Base-by-base conservation (phyloP, 345 rosid species). In the Citrus cavaleriei region DNA sequence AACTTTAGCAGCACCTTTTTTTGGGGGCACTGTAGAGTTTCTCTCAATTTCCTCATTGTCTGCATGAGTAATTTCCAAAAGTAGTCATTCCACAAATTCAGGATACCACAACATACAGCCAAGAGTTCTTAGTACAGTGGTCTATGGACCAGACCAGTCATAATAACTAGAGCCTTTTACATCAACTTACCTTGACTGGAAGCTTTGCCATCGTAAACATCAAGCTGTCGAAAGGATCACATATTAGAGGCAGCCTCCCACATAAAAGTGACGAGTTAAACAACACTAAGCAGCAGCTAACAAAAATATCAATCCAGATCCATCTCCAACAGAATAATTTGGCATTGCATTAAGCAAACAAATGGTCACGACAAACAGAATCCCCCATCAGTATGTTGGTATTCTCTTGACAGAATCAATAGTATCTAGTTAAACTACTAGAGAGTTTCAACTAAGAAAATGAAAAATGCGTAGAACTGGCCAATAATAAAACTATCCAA, bases 181-280 rank as follows among this genome's bases (percentile, higher is more conserved):
- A 75, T 46, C 58, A 60, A 22, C 81, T 25, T 84, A 93, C 94
- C 98, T 93, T 89, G 98, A 74, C 83, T 85, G 65, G 90, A 75
- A 72, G 90, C 93, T 85, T 95, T 90, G 49, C 97, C 99, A 54
- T 95, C 98, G 46, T 92, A 83, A 37, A 89, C 60, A 75, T 95
- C 98, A 62, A 95, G 92, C 99, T 95, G 96, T 81, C 61, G 71
- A 83, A 59, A 78, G 60, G 67, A 77, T 46, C 68, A 78, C 32
- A 54, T 10, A 30, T 78, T 59, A 77, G 73, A 37, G 32, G 35
- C 24, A 74, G n/a, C 62, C 13, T 62, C 60, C 55, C 34, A 32
- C 12, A 40, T 37, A 74, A 28, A 22, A 38, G 28, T 24, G 35
- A 55, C 30, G 55, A 27, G 22, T 21, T 30, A 65, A 65, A 65